Evolutionary conservation across 345 rosid genomes (phyloP).

Genomic region (Aquilaria malaccensis): DNA sequence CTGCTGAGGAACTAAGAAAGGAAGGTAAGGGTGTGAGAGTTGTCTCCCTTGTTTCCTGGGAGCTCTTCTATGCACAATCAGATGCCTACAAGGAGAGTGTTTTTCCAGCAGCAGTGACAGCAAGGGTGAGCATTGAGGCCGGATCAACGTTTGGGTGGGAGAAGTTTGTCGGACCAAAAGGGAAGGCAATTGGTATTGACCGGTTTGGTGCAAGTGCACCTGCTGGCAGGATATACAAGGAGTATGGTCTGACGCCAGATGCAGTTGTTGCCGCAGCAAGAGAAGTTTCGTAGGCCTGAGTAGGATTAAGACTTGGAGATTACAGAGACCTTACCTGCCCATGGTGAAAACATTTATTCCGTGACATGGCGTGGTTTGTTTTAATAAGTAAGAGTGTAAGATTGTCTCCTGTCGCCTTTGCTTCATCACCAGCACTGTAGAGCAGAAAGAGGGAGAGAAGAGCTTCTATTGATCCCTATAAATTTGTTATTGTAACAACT

Average conservation of each 20-base stretch:
- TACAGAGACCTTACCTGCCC: constrained; percentile 6
- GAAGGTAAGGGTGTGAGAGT: constrained; percentile 79
- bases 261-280: constrained; percentile 77
- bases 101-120: constrained; percentile 61
- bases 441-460: constrained; percentile 11
- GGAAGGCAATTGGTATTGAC: constrained; percentile 80
- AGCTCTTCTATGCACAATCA: constrained; percentile 72
- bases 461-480: too few relatives aligned
- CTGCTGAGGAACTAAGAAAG: constrained; percentile 64
- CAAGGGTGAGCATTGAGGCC: constrained; percentile 92
- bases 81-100: constrained; percentile 86
- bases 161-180: constrained; percentile 65
- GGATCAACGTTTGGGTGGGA: constrained; percentile 89
- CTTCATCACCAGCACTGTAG: constrained; percentile 18
- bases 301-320: constrained; percentile 15
- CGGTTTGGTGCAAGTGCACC: constrained; percentile 96
- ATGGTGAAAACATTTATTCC: constrained; percentile 6
- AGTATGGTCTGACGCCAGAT: constrained; percentile 63
- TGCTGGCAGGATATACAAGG: constrained; percentile 75
- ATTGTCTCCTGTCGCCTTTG: constrained; percentile 19
- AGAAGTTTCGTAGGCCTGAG: constrained; percentile 29
- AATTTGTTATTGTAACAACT: too few relatives aligned
- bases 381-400: constrained; percentile 24
- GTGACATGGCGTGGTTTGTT: constrained; percentile 18
- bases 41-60: constrained; percentile 86